These are phyloP conservation scores for Plasmodium fragile DNA, from an alignment of 169 alveolate genomes.

Conservation along the genomic window DNA sequence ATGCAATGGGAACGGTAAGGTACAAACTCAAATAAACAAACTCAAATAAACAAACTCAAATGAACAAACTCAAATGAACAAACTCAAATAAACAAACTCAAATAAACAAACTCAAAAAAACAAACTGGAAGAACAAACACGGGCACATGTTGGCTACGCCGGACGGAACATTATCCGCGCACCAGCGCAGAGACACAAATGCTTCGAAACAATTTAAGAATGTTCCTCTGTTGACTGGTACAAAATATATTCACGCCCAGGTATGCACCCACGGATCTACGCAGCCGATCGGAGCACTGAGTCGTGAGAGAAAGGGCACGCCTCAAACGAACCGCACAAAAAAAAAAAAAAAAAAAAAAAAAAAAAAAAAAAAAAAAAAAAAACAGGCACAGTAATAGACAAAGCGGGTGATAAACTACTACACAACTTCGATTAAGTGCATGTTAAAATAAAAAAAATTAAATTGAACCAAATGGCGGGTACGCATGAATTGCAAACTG, in stretches of 20 bases:
- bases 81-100: neutral
- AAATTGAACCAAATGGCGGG: neutral
- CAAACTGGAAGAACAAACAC: neutral
- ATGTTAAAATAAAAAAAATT: neutral
- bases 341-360: neutral
- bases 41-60: neutral
- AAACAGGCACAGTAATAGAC: neutral
- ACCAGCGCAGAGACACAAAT: neutral
- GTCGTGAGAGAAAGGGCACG: neutral
- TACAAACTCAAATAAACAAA: no score
- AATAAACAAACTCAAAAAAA: no score
- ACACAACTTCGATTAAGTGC: neutral
- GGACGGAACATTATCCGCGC: neutral
- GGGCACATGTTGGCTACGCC: neutral
- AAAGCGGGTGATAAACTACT: neutral
- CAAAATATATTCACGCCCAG: neutral
- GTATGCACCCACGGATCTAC: neutral
- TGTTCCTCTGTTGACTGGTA: neutral
- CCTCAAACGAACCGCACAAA: neutral
- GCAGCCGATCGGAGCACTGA: neutral
- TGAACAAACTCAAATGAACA: neutral
- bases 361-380: neutral
- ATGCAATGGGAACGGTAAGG: neutral
- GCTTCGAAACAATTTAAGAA: neutral
- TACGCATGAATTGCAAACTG: neutral